These are phyloP conservation scores for Trematosphaeria pertusa DNA, from an alignment of 2,329 filamentous ascomycete species.

Conservation along the genomic window DNA sequence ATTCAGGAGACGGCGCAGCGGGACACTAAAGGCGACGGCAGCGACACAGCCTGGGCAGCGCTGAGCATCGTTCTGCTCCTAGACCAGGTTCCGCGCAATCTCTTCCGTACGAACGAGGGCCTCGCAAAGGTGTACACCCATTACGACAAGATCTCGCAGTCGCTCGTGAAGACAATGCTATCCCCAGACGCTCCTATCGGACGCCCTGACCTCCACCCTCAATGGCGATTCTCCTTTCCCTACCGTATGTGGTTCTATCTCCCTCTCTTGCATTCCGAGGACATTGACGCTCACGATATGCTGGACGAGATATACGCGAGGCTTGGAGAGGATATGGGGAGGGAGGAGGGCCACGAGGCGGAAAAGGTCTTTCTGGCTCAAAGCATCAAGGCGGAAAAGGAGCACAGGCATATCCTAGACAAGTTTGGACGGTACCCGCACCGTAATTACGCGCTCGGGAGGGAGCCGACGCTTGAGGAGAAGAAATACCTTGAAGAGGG, in stretches of 20 bases:
- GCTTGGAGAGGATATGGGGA: slow-evolving; percentile 44
- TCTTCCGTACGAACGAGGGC: slow-evolving; percentile 58
- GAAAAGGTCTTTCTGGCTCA: slow-evolving; percentile 38
- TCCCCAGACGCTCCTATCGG: slow-evolving; percentile 23
- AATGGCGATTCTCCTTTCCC: slow-evolving; percentile 37
- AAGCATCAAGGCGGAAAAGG: slow-evolving; percentile 49
- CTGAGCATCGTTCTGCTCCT: slow-evolving; percentile 64
- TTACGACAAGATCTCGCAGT: slow-evolving; percentile 63
- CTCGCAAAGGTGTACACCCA: slow-evolving; percentile 59
- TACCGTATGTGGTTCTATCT: slow-evolving; percentile 65
- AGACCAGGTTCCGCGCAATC: slow-evolving; percentile 69
- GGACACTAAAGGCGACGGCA: slow-evolving; percentile 25
- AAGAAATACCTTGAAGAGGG: slow-evolving; percentile 56
- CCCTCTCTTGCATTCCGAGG: slow-evolving; percentile 67
- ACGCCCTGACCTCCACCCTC: slow-evolving; percentile 39
- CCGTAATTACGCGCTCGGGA: slow-evolving; percentile 60
- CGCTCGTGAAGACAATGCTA: slow-evolving; percentile 51
- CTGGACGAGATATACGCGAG: slow-evolving; percentile 42
- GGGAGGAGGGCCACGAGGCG: slow-evolving; percentile 30
- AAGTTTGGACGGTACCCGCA: slow-evolving; percentile 67
- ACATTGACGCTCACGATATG: slow-evolving; percentile 53
- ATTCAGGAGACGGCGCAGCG: slow-evolving; percentile 27
- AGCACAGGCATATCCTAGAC: slow-evolving; percentile 59
- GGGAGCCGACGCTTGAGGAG: slow-evolving; percentile 60
- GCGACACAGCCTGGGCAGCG: slow-evolving; percentile 43